Conservation (phyloP, 495 filamentous ascomycete species). For the Penicillium angulare region DNA sequence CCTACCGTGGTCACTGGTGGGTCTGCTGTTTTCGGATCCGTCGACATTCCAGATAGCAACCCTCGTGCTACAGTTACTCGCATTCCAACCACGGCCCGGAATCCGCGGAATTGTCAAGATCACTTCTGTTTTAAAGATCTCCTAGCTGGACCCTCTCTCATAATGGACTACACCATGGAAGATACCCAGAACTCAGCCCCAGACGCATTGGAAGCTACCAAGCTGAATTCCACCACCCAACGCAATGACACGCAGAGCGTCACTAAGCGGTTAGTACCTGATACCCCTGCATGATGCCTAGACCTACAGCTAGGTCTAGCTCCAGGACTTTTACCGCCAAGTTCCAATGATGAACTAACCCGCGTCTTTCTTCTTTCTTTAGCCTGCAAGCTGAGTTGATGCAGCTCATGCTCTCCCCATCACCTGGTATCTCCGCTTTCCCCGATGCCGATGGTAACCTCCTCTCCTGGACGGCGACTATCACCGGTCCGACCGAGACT, state of each 20-base stretch:
- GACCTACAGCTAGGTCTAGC: not conserved
- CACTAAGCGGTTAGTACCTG: constrained; percentile 64
- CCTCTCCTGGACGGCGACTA: constrained; percentile 87
- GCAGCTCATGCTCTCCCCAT: constrained; percentile 93
- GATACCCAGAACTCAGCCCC: constrained; percentile 71
- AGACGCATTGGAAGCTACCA: constrained; percentile 54
- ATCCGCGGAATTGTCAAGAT: constrained; percentile 15
- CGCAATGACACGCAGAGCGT: constrained; percentile 68
- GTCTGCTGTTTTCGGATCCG: constrained; percentile 32
- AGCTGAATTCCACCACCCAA: constrained; percentile 57
- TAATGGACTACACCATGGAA: constrained; percentile 67
- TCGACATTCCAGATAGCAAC: constrained; percentile 46
- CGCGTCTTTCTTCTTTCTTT: constrained; percentile 3
- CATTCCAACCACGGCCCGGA: constrained; percentile 26
- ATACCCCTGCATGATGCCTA: not conserved
- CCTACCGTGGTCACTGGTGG: constrained; percentile 1
- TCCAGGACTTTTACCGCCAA: too few species aligned
- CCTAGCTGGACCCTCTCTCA: constrained; percentile 3
- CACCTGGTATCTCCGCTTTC: constrained; percentile 93
- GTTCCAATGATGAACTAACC: constrained; percentile 11
- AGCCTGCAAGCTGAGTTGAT: constrained; percentile 96
- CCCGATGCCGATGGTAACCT: constrained; percentile 88
- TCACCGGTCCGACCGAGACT: constrained; percentile 86
- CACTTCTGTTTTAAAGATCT: constrained; percentile 3
- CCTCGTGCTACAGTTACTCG: constrained; percentile 29